Evolutionary conservation across 805 yeast genomes (phyloP).

Genomic region (Yamadazyma insecticola): DNA sequence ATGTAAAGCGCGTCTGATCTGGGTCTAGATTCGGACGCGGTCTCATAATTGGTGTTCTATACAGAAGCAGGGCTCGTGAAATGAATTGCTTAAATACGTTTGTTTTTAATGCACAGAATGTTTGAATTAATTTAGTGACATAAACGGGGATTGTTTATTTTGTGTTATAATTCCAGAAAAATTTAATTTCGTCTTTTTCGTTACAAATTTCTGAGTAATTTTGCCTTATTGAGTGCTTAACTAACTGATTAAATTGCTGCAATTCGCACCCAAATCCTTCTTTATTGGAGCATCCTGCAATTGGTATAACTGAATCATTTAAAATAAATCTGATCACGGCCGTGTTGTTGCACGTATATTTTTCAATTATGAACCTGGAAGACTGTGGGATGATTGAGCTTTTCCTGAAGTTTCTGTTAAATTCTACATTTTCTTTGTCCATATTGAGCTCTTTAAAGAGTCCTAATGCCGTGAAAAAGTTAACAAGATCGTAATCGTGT

Average conservation of each 20-base stretch:
- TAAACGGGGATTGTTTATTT: too few species aligned
- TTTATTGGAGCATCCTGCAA: slow-evolving; percentile 29
- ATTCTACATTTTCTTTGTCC: background rate
- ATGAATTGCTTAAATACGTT: too few species aligned
- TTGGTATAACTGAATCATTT: slow-evolving; percentile 39
- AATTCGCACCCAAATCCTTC: slow-evolving; percentile 41
- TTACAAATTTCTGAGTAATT: slow-evolving; percentile 25
- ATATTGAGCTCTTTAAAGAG: slow-evolving; percentile 24
- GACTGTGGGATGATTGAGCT: slow-evolving; percentile 37
- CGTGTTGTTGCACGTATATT: slow-evolving; percentile 22
- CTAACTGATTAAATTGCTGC: slow-evolving; percentile 16
- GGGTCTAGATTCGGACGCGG: too few species aligned
- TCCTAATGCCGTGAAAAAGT: slow-evolving; percentile 63
- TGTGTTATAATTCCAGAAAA: slow-evolving; percentile 36
- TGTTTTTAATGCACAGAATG: too few species aligned
- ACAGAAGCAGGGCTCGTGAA: too few species aligned
- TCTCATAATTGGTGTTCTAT: too few species aligned
- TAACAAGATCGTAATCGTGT: slow-evolving; percentile 65
- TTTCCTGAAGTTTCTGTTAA: slow-evolving; percentile 8
- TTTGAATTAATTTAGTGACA: too few species aligned
- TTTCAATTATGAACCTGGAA: slow-evolving; percentile 34
- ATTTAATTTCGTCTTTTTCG: slow-evolving; percentile 24
- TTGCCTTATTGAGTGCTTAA: slow-evolving; percentile 15
- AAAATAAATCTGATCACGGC: slow-evolving; percentile 28
- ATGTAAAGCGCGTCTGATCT: too few species aligned